phyloP scores from a whole-genome alignment of 192 early-diverging fungal species.

The Chytriomyces sp. region DNA sequence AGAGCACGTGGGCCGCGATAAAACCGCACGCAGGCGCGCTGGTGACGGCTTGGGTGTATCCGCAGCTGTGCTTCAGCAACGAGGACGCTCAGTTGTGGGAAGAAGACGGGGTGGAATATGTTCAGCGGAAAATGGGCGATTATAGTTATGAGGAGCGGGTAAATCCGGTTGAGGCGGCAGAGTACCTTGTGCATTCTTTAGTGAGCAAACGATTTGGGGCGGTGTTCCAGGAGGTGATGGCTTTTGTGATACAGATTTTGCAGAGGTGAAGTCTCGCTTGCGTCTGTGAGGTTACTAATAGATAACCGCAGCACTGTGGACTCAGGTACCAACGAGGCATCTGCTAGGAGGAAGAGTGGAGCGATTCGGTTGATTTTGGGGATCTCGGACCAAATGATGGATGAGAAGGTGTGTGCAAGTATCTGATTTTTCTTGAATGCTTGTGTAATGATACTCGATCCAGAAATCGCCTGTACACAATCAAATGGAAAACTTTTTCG shows the following conservation, averaged over 20 bases:
- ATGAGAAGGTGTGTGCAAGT: slow-evolving; percentile 17
- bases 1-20: slow-evolving; percentile 87
- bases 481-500: slow-evolving; percentile 79
- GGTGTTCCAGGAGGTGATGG: slow-evolving; percentile 79
- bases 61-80: slow-evolving; percentile 84
- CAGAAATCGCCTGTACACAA: slow-evolving; percentile 70
- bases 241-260: slow-evolving; percentile 71
- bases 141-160: slow-evolving; percentile 76
- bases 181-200: slow-evolving; percentile 76
- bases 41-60: slow-evolving; percentile 89
- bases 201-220: slow-evolving; percentile 76
- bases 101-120: slow-evolving; percentile 90
- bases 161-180: slow-evolving; percentile 72
- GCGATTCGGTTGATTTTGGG: slow-evolving; percentile 85
- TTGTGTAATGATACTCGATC: not conserved
- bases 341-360: slow-evolving; percentile 81
- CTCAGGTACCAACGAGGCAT: slow-evolving; percentile 13
- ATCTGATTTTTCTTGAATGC: not conserved
- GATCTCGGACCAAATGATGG: slow-evolving; percentile 68
- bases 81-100: slow-evolving; percentile 90
- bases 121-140: slow-evolving; percentile 59
- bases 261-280: not conserved
- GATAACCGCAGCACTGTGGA: not conserved
- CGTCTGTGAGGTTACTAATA: not conserved
- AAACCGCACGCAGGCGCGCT: slow-evolving; percentile 82